Percentiles rank a stretch among this genome's conserved stretches.
Conservation (phyloP, 2,329 filamentous ascomycete genomes). For the Fusarium guadeloupense region DNA sequence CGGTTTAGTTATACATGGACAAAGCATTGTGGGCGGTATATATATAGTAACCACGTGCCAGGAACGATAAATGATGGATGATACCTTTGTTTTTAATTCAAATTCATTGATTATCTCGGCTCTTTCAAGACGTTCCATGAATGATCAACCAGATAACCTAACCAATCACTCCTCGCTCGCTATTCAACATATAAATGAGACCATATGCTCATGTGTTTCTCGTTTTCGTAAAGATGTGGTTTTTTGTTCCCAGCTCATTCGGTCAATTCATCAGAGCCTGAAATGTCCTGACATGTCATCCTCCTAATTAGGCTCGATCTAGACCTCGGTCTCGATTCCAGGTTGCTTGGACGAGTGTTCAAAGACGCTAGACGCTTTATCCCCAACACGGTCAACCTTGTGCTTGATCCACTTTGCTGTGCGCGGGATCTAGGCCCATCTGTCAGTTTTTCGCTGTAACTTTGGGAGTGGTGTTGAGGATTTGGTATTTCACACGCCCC, state of each 20-base stretch:
- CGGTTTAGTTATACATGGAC: not conserved
- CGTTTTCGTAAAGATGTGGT: not conserved
- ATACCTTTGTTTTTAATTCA: constrained; percentile 27
- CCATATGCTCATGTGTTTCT: not conserved
- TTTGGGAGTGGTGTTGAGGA: not conserved
- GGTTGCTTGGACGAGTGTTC: constrained; percentile 66
- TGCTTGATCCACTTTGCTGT: constrained; percentile 61
- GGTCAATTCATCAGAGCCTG: not conserved
- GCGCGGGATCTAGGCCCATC: constrained; percentile 49
- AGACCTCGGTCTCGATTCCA: constrained; percentile 76
- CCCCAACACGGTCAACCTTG: constrained; percentile 66
- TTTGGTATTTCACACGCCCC: constrained; percentile 2
- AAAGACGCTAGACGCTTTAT: constrained; percentile 66
- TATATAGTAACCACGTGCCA: constrained; percentile 20
- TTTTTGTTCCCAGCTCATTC: not conserved
- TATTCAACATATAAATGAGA: constrained; percentile 11
- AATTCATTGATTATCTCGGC: constrained; percentile 14
- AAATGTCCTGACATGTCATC: constrained; percentile 2
- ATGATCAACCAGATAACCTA: not conserved
- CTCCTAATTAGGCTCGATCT: constrained; percentile 38
- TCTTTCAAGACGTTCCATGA: not conserved
- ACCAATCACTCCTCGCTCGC: constrained; percentile 20
- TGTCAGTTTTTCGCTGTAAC: constrained; percentile 22
- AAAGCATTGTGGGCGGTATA: not conserved
- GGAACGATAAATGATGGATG: constrained; percentile 35